phyloP scores from a whole-genome alignment of 1,284 basidiomycete genomes.

The Austroboletus novae-zelandiae region DNA sequence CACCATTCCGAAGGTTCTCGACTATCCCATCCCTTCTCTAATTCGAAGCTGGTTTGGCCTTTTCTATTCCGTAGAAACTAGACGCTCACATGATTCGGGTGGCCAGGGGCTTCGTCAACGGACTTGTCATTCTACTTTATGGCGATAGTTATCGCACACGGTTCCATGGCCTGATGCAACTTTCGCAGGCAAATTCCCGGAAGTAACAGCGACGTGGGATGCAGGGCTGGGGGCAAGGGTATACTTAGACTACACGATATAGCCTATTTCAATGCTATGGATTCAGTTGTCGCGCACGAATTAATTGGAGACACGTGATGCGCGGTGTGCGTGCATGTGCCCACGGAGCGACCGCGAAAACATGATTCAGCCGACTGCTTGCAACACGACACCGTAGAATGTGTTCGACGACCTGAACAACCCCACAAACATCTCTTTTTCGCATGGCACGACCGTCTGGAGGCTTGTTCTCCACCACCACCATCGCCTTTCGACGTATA shows the following conservation, averaged over 20 bases:
- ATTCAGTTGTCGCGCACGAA: no score
- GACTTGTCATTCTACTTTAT: constrained; percentile 73
- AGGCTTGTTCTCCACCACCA: constrained; percentile 16
- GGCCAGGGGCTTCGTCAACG: constrained; percentile 73
- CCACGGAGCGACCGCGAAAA: background rate
- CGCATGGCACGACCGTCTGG: constrained; percentile 24
- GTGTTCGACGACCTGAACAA: constrained; percentile 13
- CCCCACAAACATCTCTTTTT: constrained; percentile 5
- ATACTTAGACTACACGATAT: constrained; percentile 18
- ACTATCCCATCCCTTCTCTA: constrained; percentile 85
- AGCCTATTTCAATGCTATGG: constrained; percentile 7
- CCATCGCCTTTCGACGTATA: constrained; percentile 32
- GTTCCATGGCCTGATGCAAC: constrained; percentile 49
- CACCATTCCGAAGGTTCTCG: constrained; percentile 78
- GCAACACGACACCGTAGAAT: constrained; percentile 9
- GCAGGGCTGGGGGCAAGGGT: background rate
- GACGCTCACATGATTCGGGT: constrained; percentile 7
- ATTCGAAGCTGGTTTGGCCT: constrained; percentile 75
- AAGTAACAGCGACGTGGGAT: constrained; percentile 6
- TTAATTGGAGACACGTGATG: constrained; percentile 18
- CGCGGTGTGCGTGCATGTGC: background rate
- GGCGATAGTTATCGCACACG: constrained; percentile 66
- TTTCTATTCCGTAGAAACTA: constrained; percentile 10
- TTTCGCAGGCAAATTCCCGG: constrained; percentile 31
- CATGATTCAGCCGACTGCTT: no score